Conservation (phyloP, 2,329 filamentous ascomycete genomes). For the Polytolypa hystricis region DNA sequence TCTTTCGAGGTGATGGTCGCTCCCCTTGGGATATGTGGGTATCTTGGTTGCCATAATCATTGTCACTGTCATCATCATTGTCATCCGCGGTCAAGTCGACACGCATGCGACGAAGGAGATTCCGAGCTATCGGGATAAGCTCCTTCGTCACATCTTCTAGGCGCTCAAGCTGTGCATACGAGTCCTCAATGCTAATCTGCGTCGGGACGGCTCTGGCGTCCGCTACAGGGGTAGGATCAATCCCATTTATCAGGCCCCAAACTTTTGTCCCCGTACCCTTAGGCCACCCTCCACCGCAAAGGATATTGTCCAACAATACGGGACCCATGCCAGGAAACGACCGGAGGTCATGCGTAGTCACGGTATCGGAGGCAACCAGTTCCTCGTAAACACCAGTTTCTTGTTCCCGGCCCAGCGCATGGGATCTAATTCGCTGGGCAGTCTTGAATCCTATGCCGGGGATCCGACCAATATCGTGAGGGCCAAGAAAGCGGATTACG, state of each 20-base stretch:
- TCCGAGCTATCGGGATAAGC: conserved; percentile 55
- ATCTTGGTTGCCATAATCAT: conserved; percentile 7
- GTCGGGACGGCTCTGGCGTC: conserved; percentile 60
- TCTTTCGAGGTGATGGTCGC: conserved; percentile 1
- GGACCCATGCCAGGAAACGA: conserved; percentile 52
- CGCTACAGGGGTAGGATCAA: conserved; percentile 64
- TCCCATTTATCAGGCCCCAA: conserved; percentile 71
- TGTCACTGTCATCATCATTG: conserved; percentile 17
- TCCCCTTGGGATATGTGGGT: conserved; percentile 12
- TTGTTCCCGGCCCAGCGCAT: conserved; percentile 40
- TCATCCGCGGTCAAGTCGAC: conserved; percentile 56
- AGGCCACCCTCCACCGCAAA: conserved; percentile 59
- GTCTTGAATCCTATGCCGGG: conserved; percentile 78
- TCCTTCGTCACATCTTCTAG: conserved; percentile 55
- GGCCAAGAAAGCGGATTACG: conserved; percentile 60
- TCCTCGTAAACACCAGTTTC: conserved; percentile 24
- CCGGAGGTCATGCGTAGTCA: conserved; percentile 58
- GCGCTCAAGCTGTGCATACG: conserved; percentile 61
- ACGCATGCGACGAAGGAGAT: conserved; percentile 67
- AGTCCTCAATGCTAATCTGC: conserved; percentile 93
- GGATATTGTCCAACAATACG: conserved; percentile 53
- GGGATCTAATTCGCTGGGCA: conserved; percentile 54
- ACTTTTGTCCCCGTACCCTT: conserved; percentile 60
- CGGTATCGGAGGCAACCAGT: conserved; percentile 36
- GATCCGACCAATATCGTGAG: conserved; percentile 64